Conservation (phyloP, 768 basidiomycete genomes). For the Peribolospora kevripleyi region DNA sequence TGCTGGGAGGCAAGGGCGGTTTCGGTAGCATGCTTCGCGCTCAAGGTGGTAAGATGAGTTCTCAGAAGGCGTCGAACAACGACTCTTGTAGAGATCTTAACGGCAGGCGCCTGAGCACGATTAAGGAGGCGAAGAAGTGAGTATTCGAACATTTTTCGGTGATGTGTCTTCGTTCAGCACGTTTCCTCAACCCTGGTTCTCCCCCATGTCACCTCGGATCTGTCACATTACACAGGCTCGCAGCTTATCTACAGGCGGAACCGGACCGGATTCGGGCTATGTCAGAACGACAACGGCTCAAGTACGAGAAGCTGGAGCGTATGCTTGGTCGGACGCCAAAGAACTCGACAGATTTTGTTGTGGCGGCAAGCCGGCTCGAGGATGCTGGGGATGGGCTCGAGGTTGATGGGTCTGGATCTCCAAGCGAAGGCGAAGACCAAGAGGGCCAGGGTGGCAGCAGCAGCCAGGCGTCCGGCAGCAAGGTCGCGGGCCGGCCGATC, state of each 20-base stretch:
- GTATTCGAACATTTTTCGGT: constrained; percentile 13
- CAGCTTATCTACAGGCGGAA: constrained; percentile 63
- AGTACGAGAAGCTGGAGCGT: constrained; percentile 61
- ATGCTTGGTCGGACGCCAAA: constrained; percentile 17
- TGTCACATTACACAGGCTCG: constrained; percentile 29
- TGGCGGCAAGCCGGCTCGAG: too few species aligned
- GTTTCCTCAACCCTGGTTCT: neutral
- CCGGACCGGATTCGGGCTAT: constrained; percentile 55
- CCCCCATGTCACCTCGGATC: neutral
- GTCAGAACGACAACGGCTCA: constrained; percentile 50
- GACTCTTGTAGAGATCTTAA: constrained; percentile 53
- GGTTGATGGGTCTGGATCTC: too few species aligned
- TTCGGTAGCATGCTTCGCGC: constrained; percentile 91
- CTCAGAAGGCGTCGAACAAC: constrained; percentile 81
- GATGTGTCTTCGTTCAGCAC: neutral
- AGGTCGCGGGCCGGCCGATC: constrained; percentile 7
- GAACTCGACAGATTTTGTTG: too few species aligned
- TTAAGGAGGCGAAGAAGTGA: constrained; percentile 88
- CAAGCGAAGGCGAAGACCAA: too few species aligned
- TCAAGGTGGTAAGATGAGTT: constrained; percentile 91
- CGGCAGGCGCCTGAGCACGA: constrained; percentile 67
- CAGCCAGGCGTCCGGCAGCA: too few species aligned
- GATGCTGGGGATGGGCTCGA: too few species aligned
- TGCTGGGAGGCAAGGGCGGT: constrained; percentile 85
- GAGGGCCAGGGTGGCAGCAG: too few species aligned